Conservation (phyloP, 306 rosid genomes). For the Betula pendula region DNA sequence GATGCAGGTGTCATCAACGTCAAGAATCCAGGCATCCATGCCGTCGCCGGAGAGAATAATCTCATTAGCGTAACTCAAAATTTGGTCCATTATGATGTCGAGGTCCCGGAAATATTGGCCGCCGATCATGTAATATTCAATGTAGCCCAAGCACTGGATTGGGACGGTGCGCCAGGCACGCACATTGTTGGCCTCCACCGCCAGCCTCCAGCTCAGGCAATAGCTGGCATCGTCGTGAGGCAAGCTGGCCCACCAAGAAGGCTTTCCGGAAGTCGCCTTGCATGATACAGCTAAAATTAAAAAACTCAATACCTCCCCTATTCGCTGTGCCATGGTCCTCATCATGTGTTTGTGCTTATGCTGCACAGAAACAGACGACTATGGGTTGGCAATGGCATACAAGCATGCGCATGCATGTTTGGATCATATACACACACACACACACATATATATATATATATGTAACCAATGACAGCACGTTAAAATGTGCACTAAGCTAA, state of each 20-base stretch:
- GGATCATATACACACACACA: no score
- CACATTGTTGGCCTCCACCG: conserved; percentile 71
- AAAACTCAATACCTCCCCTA: conserved; percentile 28
- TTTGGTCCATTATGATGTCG: conserved; percentile 35
- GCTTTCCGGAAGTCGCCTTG: conserved; percentile 18
- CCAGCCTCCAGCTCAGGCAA: conserved; percentile 81
- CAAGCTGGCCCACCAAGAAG: not conserved
- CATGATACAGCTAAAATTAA: conserved; percentile 34
- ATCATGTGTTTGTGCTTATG: conserved; percentile 15
- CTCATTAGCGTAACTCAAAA: conserved; percentile 25
- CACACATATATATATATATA: no score
- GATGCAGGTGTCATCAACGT: conserved; percentile 67
- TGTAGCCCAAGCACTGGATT: conserved; percentile 37
- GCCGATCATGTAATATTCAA: conserved; percentile 54
- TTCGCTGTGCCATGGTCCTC: conserved; percentile 34
- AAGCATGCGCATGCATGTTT: not conserved
- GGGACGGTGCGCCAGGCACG: conserved; percentile 74
- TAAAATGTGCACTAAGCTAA: not conserved
- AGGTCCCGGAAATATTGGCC: conserved; percentile 58
- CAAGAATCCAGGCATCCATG: conserved; percentile 59
- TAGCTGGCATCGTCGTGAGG: conserved; percentile 6
- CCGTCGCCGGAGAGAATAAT: conserved; percentile 31
- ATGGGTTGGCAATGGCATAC: not conserved
- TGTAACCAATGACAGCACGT: no score
- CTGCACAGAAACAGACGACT: no score